A percentile compares a stretch with the other conserved stretches of the same genome.
These are phyloP conservation scores for Astrocystis sublimbata DNA, from an alignment of 495 filamentous ascomycete species.

Conservation along the genomic window DNA sequence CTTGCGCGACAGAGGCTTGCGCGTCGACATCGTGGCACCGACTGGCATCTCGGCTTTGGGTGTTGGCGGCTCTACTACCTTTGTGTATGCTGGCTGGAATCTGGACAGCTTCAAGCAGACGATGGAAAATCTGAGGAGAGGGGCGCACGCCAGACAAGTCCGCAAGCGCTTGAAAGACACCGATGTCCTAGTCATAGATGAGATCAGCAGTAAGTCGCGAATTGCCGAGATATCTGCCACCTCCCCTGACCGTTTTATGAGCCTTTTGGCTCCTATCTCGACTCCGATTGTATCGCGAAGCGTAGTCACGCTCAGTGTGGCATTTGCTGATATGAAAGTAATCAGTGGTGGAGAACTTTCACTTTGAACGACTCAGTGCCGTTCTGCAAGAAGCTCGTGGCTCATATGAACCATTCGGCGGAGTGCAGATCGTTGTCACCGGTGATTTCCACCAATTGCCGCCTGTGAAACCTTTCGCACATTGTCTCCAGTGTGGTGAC, in stretches of 20 bases:
- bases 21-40: slow-evolving; percentile 56
- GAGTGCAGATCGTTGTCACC: slow-evolving; percentile 89
- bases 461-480: slow-evolving; percentile 78
- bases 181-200: slow-evolving; percentile 50
- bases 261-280: neutral
- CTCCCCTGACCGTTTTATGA: neutral
- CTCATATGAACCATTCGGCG: slow-evolving; percentile 77
- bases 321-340: neutral
- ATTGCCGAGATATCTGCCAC: neutral
- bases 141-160: neutral
- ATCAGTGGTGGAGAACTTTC: slow-evolving; percentile 53
- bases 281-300: neutral
- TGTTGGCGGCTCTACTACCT: slow-evolving; percentile 55
- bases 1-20: slow-evolving; percentile 33
- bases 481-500: slow-evolving; percentile 74
- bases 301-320: neutral
- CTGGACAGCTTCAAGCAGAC: slow-evolving; percentile 33
- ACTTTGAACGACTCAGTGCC: slow-evolving; percentile 55
- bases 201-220: slow-evolving; percentile 36
- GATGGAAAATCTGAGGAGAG: slow-evolving; percentile 15
- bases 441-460: slow-evolving; percentile 97
- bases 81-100: slow-evolving; percentile 56
- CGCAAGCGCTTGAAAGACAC: slow-evolving; percentile 37
- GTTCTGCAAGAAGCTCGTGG: slow-evolving; percentile 47
- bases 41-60: slow-evolving; percentile 58